A percentile compares a stretch with the other conserved stretches of the same genome.
Evolutionary conservation across 2,329 filamentous ascomycete species (phyloP).

Genomic region (Volutella citrinella): DNA sequence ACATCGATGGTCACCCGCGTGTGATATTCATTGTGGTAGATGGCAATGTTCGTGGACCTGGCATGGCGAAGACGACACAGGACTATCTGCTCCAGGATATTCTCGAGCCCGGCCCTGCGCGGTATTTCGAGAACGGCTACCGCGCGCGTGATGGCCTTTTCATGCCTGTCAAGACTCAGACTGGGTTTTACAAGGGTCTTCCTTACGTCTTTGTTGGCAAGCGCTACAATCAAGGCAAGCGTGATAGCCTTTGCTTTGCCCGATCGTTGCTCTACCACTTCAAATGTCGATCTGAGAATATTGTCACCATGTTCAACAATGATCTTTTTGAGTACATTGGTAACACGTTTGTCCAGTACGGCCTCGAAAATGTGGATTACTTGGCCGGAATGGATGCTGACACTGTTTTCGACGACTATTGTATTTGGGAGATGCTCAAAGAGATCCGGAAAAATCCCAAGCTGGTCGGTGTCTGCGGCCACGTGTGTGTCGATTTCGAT

Average conservation of each 20-base stretch:
- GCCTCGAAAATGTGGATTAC: conserved; percentile 39
- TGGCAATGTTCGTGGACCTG: conserved; percentile 43
- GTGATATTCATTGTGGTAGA: conserved; percentile 48
- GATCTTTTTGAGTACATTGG: conserved; percentile 41
- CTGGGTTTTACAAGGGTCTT: conserved; percentile 42
- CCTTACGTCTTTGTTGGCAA: conserved; percentile 48
- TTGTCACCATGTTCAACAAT: conserved; percentile 45
- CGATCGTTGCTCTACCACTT: conserved; percentile 48
- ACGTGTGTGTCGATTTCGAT: conserved; percentile 46
- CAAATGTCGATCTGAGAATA: conserved; percentile 38
- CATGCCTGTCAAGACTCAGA: conserved; percentile 44
- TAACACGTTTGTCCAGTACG: conserved; percentile 34
- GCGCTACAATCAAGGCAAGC: conserved; percentile 47
- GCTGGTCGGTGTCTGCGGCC: conserved; percentile 46
- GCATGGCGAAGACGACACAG: conserved; percentile 47
- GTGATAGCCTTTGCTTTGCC: conserved; percentile 47
- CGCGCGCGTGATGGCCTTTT: conserved; percentile 43
- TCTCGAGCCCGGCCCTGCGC: conserved; percentile 32
- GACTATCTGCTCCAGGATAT: conserved; percentile 47
- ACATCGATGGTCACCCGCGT: conserved; percentile 38
- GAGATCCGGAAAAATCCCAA: conserved; percentile 41
- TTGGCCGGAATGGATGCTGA: conserved; percentile 48
- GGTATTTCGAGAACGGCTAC: conserved; percentile 40
- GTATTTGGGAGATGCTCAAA: conserved; percentile 41
- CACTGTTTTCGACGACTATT: conserved; percentile 43